A percentile compares a stretch with the other conserved stretches of the same genome.
Evolutionary conservation across 2,329 filamentous ascomycete genomes (phyloP).

Genomic region (Paracamarosporium sp.): DNA sequence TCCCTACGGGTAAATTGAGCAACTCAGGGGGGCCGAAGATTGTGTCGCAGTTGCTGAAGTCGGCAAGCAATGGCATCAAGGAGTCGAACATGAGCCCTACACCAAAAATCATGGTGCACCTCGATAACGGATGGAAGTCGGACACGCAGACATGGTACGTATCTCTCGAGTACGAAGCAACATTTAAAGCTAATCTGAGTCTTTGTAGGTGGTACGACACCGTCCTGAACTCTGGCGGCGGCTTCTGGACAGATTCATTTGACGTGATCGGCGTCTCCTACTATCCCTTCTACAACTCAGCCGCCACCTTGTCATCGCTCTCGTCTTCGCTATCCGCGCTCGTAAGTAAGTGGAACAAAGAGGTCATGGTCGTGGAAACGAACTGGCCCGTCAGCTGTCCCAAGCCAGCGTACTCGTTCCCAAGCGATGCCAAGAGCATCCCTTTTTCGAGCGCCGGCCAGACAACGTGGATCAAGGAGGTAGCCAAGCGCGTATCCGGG

Average conservation of each 20-base stretch:
- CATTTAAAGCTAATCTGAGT: neutral
- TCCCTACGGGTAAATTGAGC: constrained; percentile 65
- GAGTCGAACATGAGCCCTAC: constrained; percentile 63
- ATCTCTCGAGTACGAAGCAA: neutral
- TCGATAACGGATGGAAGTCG: constrained; percentile 80
- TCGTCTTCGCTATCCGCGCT: constrained; percentile 64
- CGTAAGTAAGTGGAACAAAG: constrained; percentile 67
- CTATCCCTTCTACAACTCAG: constrained; percentile 73
- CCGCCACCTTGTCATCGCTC: constrained; percentile 65
- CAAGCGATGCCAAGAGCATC: constrained; percentile 64
- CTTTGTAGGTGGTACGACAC: constrained; percentile 65
- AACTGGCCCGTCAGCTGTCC: constrained; percentile 73
- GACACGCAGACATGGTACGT: constrained; percentile 62
- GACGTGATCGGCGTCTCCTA: constrained; percentile 77
- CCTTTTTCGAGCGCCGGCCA: constrained; percentile 71
- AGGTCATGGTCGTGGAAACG: constrained; percentile 72
- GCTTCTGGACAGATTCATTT: constrained; percentile 62
- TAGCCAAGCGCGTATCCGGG: constrained; percentile 63
- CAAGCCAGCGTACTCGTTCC: constrained; percentile 64
- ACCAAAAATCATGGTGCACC: constrained; percentile 75
- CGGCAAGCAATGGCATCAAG: constrained; percentile 69
- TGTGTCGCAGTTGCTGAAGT: constrained; percentile 69
- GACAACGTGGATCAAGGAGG: constrained; percentile 64
- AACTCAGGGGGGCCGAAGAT: constrained; percentile 59
- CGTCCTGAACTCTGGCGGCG: constrained; percentile 53